phyloP scores from a whole-genome alignment of 306 rosid species.

The Abrus precatorius region DNA sequence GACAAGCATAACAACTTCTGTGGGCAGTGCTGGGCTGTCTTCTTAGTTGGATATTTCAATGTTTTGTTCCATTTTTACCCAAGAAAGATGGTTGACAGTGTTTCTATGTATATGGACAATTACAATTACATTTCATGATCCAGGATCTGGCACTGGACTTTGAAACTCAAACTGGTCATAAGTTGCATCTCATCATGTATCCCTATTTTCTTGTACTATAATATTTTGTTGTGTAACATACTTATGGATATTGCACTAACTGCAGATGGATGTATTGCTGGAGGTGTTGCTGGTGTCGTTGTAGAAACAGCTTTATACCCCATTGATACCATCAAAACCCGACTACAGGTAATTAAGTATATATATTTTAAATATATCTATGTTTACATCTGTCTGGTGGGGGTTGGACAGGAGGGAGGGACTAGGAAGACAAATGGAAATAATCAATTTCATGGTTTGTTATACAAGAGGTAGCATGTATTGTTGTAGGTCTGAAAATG shows the following conservation, averaged over 20 bases:
- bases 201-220: conserved; percentile 13
- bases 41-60: conserved; percentile 45
- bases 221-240: background rate
- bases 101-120: background rate
- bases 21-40: conserved; percentile 6
- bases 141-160: background rate
- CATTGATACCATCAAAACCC: conserved; percentile 95
- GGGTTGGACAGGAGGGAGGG: conserved; percentile 10
- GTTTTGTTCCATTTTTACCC: conserved; percentile 4
- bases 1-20: background rate
- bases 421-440: conserved; percentile 14
- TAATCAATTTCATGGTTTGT: conserved; percentile 6
- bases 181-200: conserved; percentile 19
- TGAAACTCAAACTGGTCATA: conserved; percentile 2
- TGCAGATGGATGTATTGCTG: conserved; percentile 91
- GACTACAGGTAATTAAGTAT: conserved; percentile 79
- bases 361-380: background rate
- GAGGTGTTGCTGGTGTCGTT: conserved; percentile 89
- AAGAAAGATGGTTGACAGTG: conserved; percentile 13
- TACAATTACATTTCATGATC: background rate
- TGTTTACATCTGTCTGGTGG: conserved; percentile 23
- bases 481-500: conserved; percentile 8
- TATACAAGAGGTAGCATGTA: background rate
- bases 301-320: conserved; percentile 95
- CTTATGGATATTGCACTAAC: conserved; percentile 53